Evolutionary conservation across 2,329 filamentous ascomycete genomes (phyloP), one percentile per base, ranked within the genome.

Genomic region (Ascomycota sp.): DNA sequence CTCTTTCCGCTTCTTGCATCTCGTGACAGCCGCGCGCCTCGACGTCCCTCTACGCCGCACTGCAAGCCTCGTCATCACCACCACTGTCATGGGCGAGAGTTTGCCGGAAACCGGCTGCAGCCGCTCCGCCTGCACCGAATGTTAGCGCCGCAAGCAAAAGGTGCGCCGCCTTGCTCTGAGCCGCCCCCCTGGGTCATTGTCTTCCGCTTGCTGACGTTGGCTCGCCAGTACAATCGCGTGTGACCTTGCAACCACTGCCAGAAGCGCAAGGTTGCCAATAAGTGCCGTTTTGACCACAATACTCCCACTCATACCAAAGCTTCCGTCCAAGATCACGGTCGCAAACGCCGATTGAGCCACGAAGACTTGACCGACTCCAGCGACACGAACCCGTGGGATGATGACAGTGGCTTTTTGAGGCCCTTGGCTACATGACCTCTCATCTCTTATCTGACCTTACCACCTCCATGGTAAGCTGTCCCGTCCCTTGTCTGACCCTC

Each of bases 91-190:
- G 40, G 35, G 32, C 15, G 31, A 31, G 13, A 35, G 27, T 13
- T 17, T 33, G 23, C 26, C 27, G 12, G 36, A 42, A 8, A 34
- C 27, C 28, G 31, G 28, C n/a, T 33, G 35, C 15, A 26, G 32
- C 28, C 46, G 48, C 25, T 37, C 47, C 12, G 56, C 57, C 28
- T 61, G 57, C 36, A 54, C 55, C 4, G 57, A 61, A 40, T 61
- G 51, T 32, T 41, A 46, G 23, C 46, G 51, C 11, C 48, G 51
- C 29, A 55, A 55, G 40, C 51, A 55, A 41, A 55, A 49, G 43
- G 51, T 51, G 40, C 33, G 21, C 15, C 0, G 4, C 17, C 15
- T 17, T 13, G 15, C 1, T 24, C 17, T 4, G 28, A 9, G 15
- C 23, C 20, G 8, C 26, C 9, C 26, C 6, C 5, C 25, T 17